Base-by-base conservation (phyloP, 2,329 filamentous ascomycete genomes). In the Lojkania enalia region DNA sequence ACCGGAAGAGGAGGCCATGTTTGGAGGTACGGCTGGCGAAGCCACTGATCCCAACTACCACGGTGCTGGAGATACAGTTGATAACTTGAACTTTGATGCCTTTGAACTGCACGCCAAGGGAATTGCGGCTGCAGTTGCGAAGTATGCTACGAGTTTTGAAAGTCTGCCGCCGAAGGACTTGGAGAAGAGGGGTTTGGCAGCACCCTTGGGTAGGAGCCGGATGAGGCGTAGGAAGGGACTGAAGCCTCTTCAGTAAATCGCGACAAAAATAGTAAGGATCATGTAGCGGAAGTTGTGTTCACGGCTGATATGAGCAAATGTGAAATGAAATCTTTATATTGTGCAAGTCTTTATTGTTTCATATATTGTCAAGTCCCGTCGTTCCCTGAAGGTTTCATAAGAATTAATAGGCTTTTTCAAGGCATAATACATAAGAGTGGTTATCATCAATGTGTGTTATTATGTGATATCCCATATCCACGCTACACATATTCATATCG, bases 11-110 rank as follows among this genome's bases (percentile, higher is more conserved):
- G 65, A 53, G 12, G 57, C 40, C 31, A 45, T 58, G 47, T 71
- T 65, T 51, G 68, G 69, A 15, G 67, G 70, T 2, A 37, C 38
- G 13, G 67, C 60, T 1, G 66, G 65, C 4, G 58, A 61, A 0
- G 52, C 57, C 56, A 56, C 50, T 16, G 66, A 71, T 41, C 44
- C 51, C 3, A 66, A 70, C 46, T 71, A 73, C 51, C 70, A 73
- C 42, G 48, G 60, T 38, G 57, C 60, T 9, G 64, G 64, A 9
- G 70, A 73, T 44, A 66, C 52, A 9, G 52, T 67, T 2, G 58
- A 57, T 35, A 72, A 72, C 42, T 46, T 71, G 21, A 60, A 61
- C 39, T 35, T 59, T 32, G 59, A 61, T 1, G 67, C 67, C 4
- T 71, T 61, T 48, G 16, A 57, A 45, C 30, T 66, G 25, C 56